A percentile compares a stretch with the other conserved stretches of the same genome.
Conservation (phyloP, 2,329 filamentous ascomycete species). For the Colletotrichum eleusines region DNA sequence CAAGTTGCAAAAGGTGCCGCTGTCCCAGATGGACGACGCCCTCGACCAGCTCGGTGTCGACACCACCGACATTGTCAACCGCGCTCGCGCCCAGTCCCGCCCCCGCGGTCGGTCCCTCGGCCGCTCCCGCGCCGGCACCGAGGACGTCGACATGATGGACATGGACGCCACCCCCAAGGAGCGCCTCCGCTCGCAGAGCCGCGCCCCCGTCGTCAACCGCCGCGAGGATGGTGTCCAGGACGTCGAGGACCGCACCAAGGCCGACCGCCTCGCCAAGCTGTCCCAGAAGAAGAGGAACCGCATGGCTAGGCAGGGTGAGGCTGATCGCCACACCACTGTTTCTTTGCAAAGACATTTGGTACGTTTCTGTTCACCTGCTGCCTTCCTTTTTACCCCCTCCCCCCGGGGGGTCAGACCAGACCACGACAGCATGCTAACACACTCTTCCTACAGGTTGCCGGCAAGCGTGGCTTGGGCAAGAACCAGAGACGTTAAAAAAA, state of each 20-base stretch:
- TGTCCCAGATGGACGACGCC: slow-evolving; percentile 88
- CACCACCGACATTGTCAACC: slow-evolving; percentile 77
- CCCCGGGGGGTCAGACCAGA: too few species aligned
- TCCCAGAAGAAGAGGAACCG: slow-evolving; percentile 99
- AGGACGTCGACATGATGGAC: slow-evolving; percentile 81
- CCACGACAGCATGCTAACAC: slow-evolving; percentile 49
- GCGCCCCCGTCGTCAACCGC: slow-evolving; percentile 68
- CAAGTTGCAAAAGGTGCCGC: slow-evolving; percentile 81
- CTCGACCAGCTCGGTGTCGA: slow-evolving; percentile 90
- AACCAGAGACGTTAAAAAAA: slow-evolving; percentile 80
- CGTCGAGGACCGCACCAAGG: slow-evolving; percentile 76
- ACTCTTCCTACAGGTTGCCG: slow-evolving; percentile 72
- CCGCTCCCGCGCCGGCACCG: slow-evolving; percentile 71
- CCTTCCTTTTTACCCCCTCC: not conserved
- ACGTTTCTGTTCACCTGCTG: slow-evolving; percentile 54
- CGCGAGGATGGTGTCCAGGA: slow-evolving; percentile 82
- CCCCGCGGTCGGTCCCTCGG: slow-evolving; percentile 78
- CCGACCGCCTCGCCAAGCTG: slow-evolving; percentile 88
- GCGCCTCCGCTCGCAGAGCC: slow-evolving; percentile 71
- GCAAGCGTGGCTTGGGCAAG: slow-evolving; percentile 95
- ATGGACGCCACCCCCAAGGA: slow-evolving; percentile 68
- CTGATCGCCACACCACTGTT: slow-evolving; percentile 88
- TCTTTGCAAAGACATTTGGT: slow-evolving; percentile 92
- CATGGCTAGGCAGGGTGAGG: slow-evolving; percentile 96
- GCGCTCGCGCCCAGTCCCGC: slow-evolving; percentile 76